These are phyloP conservation scores for Yamadazyma endophytica DNA, from an alignment of 805 yeast genomes.

Conservation along the genomic window DNA sequence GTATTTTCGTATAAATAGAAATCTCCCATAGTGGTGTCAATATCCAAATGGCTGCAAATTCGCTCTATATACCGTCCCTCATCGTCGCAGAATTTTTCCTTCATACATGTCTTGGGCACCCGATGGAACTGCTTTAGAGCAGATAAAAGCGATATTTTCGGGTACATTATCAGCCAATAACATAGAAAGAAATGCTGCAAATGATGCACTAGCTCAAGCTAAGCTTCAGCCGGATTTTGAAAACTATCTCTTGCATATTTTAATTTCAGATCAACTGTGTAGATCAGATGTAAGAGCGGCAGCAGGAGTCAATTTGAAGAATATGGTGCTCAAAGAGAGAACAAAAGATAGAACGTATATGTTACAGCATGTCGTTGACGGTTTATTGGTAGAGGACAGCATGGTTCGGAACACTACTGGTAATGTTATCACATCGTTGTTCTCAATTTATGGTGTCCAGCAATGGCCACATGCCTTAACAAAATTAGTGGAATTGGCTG, in stretches of 20 bases:
- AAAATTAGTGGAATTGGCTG: conserved; percentile 59
- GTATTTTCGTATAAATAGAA: no score
- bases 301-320: conserved; percentile 83
- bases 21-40: no score
- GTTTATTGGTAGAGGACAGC: conserved; percentile 50
- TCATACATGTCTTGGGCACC: conserved; percentile 63
- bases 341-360: conserved; percentile 25
- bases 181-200: conserved; percentile 58
- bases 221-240: conserved; percentile 70
- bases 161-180: conserved; percentile 67
- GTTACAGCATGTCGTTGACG: conserved; percentile 46
- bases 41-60: neutral
- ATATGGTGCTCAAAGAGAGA: conserved; percentile 50
- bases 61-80: neutral
- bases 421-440: conserved; percentile 79
- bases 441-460: conserved; percentile 61
- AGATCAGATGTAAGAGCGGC: conserved; percentile 71
- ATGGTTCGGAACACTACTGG: conserved; percentile 86
- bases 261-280: conserved; percentile 49
- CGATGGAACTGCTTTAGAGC: conserved; percentile 54
- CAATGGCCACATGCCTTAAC: conserved; percentile 76
- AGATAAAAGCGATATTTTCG: conserved; percentile 60
- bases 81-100: conserved; percentile 4
- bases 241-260: conserved; percentile 69
- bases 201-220: conserved; percentile 68